These are phyloP conservation scores for Anisodus acutangulus DNA, from an alignment of 257 asterid genomes.

Conservation along the genomic window DNA sequence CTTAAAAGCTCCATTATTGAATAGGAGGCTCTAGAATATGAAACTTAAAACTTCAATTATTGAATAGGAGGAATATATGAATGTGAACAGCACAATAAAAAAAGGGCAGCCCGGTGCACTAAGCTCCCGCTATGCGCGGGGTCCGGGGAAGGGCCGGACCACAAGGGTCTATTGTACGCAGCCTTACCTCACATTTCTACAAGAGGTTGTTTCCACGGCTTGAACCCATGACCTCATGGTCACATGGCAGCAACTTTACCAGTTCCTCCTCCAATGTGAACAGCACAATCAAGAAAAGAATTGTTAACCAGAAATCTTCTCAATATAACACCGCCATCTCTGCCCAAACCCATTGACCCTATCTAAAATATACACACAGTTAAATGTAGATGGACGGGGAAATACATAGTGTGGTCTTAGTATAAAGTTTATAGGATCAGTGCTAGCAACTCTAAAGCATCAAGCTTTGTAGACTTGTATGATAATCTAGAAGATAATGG, in stretches of 20 bases:
- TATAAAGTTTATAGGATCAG: background rate
- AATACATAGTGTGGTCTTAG: background rate
- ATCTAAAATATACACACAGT: background rate
- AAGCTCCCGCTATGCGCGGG: too few species aligned
- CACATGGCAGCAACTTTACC: too few species aligned
- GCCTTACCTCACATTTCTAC: too few species aligned
- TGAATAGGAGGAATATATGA: background rate
- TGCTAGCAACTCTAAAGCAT: constrained; percentile 5
- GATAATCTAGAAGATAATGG: constrained; percentile 3
- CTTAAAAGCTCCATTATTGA: background rate
- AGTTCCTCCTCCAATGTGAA: background rate
- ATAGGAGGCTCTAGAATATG: background rate
- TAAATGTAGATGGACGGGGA: background rate
- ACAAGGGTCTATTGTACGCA: too few species aligned
- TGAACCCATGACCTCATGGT: too few species aligned
- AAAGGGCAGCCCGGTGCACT: too few species aligned
- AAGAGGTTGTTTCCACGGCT: too few species aligned
- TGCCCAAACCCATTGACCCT: background rate
- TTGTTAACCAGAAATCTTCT: background rate
- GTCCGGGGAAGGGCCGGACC: too few species aligned
- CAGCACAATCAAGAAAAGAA: background rate
- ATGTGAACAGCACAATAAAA: background rate
- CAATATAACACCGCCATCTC: background rate
- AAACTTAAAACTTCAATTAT: background rate
- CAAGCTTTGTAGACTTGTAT: constrained; percentile 3